These are phyloP conservation scores for Hypocreales sp. DNA, from an alignment of 2,329 filamentous ascomycete species.

Conservation along the genomic window DNA sequence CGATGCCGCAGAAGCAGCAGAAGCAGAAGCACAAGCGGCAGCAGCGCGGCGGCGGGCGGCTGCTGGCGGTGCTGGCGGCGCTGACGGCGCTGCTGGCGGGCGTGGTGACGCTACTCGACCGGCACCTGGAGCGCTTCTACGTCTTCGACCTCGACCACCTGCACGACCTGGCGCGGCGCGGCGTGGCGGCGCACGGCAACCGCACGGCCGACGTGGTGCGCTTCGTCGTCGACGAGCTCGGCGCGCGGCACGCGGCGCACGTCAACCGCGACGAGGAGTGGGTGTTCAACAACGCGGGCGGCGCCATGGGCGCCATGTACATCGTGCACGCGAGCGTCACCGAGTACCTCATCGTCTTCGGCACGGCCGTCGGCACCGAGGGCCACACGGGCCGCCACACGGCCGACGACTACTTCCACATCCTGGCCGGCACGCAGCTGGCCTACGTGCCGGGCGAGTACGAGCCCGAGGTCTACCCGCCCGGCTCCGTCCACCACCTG, in stretches of 20 bases:
- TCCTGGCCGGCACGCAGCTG: slow-evolving; percentile 62
- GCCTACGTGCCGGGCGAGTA: slow-evolving; percentile 58
- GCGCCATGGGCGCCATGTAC: slow-evolving; percentile 86
- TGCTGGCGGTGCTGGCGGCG: slow-evolving; percentile 34
- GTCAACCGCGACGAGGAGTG: slow-evolving; percentile 64
- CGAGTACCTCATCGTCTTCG: slow-evolving; percentile 84
- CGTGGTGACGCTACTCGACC: slow-evolving; percentile 39
- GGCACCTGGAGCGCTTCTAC: slow-evolving; percentile 51
- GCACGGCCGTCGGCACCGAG: slow-evolving; percentile 70
- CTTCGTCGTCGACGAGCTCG: slow-evolving; percentile 55
- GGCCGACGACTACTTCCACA: slow-evolving; percentile 90
- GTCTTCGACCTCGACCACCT: slow-evolving; percentile 57
- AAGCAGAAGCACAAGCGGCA: no score
- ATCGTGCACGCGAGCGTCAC: slow-evolving; percentile 79
- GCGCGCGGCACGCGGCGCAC: slow-evolving; percentile 31
- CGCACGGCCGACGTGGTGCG: slow-evolving; percentile 54
- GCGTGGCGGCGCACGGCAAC: slow-evolving; percentile 55
- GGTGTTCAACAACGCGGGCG: slow-evolving; percentile 86
- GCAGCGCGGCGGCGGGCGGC: slow-evolving; percentile 12
- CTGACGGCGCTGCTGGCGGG: slow-evolving; percentile 38
- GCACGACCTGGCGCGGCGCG: slow-evolving; percentile 50
- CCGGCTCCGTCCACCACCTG: slow-evolving; percentile 58
- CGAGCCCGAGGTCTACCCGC: slow-evolving; percentile 52
- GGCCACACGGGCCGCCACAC: slow-evolving; percentile 81
- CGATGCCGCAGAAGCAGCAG: slow-evolving; percentile 1